These are phyloP conservation scores for Vanrija sp. DNA, from an alignment of 1,284 basidiomycete species.

Conservation along the genomic window DNA sequence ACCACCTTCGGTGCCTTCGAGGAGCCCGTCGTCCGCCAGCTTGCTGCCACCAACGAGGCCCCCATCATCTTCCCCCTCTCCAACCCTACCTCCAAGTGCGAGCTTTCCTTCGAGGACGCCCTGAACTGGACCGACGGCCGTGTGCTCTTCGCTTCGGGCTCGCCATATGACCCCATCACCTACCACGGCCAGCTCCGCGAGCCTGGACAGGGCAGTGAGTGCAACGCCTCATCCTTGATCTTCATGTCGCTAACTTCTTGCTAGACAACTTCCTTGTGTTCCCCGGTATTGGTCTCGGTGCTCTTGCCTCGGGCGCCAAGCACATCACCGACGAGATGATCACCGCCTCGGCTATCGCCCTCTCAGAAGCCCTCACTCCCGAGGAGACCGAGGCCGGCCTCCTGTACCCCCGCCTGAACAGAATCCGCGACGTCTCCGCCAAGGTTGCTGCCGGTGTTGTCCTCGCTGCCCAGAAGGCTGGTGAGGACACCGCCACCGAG, in stretches of 20 bases:
- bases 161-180: slow-evolving; percentile 68
- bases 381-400: slow-evolving; percentile 66
- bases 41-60: slow-evolving; percentile 70
- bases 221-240: no score
- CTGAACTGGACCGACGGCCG: slow-evolving; percentile 60
- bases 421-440: slow-evolving; percentile 79
- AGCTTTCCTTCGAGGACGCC: slow-evolving; percentile 71
- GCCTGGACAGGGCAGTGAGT: slow-evolving; percentile 62
- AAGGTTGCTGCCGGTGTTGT: slow-evolving; percentile 70
- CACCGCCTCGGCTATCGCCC: slow-evolving; percentile 59
- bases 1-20: slow-evolving; percentile 82
- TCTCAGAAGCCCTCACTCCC: slow-evolving; percentile 68
- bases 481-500: slow-evolving; percentile 31
- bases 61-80: slow-evolving; percentile 97
- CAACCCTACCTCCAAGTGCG: slow-evolving; percentile 81
- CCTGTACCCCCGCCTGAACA: slow-evolving; percentile 69
- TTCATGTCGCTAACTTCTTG: no score
- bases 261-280: slow-evolving; percentile 41
- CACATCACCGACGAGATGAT: slow-evolving; percentile 50
- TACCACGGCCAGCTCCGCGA: slow-evolving; percentile 63
- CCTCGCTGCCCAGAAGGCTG: slow-evolving; percentile 69
- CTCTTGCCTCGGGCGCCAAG: slow-evolving; percentile 58
- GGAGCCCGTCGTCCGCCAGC: slow-evolving; percentile 67
- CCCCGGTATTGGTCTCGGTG: slow-evolving; percentile 72
- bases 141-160: slow-evolving; percentile 83